Base-by-base conservation (phyloP, 1,139 yeast species). In the Candida neerlandica region DNA sequence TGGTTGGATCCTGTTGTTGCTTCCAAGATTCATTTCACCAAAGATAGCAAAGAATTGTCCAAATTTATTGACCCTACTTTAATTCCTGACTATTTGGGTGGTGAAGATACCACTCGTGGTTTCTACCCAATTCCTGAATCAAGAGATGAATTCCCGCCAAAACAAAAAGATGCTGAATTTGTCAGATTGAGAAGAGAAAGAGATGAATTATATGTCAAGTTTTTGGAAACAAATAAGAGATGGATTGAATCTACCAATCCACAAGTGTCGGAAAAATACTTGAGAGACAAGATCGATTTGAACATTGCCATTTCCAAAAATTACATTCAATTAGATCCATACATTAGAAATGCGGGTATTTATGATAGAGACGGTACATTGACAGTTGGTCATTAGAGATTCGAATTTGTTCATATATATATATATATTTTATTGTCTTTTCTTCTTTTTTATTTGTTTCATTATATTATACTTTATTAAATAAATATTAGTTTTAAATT, bases 1-100 rank as follows among this genome's bases (percentile, higher is more conserved):
- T 76, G 80, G 80, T 63, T 76, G 44, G 81, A 76, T 55, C 80
- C 81, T 3, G 75, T 69, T 41, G 78, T 74, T 52, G 75, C 78
- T 1, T 64, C 75, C 19, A 76, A 76, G 56, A 73, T 76, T 47
- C 77, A 72, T 54, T 76, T 76, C 56, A 67, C 77, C 41, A 75
- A 75, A 55, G 66, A 68, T 56, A 61, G 58, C 49, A 63, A 66
- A 40, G 79, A 75, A 46, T 59, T 75, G 50, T 53, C 54, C 23
- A 59, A 64, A 45, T 70, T 63, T 47, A 61, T 75, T 43, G 77
- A 73, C 39, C 65, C 67, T 5, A 53, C 59, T 29, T 64, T 63
- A 53, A 66, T 76, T 51, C 80, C 80, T 6, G 65, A 64, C 45
- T 67, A 67, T 37, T 63, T 75, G 59, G 80, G 80, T 7, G 80